Percentiles rank a stretch among this genome's conserved stretches.
Conservation (phyloP, 192 early-diverging fungal species). For the Hyaloraphidium curvatum region DNA sequence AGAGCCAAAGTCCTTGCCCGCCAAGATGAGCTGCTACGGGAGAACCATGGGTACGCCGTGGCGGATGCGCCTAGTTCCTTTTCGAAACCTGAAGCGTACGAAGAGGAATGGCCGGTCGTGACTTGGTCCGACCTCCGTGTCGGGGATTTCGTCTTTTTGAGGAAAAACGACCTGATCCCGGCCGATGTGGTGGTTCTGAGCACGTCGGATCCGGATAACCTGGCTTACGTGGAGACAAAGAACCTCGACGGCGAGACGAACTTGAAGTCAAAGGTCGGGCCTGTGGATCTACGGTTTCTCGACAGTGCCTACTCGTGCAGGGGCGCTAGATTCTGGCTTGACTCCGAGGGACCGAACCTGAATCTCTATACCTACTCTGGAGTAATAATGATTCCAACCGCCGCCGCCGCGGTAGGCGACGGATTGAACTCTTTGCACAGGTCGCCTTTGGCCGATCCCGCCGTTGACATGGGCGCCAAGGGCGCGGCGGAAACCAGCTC, state of each 20-base stretch:
- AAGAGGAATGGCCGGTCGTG: neutral
- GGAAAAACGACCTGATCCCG: constrained; percentile 68
- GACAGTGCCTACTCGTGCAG: constrained; percentile 35
- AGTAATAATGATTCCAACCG: neutral
- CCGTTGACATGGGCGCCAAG: neutral
- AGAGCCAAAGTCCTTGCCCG: no score
- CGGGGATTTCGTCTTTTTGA: constrained; percentile 71
- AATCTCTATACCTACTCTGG: no score
- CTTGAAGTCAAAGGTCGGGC: constrained; percentile 54
- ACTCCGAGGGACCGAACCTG: no score
- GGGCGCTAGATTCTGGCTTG: constrained; percentile 35
- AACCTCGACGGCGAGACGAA: constrained; percentile 98
- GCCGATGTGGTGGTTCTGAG: constrained; percentile 80
- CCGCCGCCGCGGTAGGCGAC: constrained; percentile 18
- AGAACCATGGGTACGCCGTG: no score
- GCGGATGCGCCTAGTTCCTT: no score
- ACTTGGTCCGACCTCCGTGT: constrained; percentile 70
- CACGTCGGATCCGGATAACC: constrained; percentile 60
- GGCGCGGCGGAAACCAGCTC: neutral
- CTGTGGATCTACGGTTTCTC: no score
- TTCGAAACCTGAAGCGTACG: no score
- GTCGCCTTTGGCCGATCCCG: neutral
- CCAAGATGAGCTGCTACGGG: no score
- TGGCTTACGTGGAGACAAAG: constrained; percentile 93
- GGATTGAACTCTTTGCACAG: neutral